Conservation (phyloP, 768 basidiomycete genomes). For the Collybia nuda region DNA sequence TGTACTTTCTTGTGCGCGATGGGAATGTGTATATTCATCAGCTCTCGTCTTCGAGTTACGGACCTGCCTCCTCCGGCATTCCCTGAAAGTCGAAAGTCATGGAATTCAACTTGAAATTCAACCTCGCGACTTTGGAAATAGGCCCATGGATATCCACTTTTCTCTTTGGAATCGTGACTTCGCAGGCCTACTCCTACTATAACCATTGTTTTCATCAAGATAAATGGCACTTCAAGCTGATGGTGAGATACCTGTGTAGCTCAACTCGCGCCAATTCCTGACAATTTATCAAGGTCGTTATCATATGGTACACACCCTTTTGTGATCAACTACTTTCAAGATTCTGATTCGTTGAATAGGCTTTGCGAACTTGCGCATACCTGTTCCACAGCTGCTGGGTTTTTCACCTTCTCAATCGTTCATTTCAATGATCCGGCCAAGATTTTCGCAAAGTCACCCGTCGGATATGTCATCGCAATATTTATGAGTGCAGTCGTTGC, state of each 20-base stretch:
- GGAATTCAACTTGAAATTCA: not conserved
- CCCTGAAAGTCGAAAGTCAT: too few species aligned
- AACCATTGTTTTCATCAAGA: not conserved
- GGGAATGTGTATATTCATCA: too few species aligned
- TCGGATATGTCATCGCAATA: not conserved
- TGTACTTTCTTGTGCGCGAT: too few species aligned
- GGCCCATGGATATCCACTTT: not conserved
- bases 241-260: not conserved
- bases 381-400: not conserved
- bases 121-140: not conserved
- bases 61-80: too few species aligned
- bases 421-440: not conserved
- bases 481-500: not conserved
- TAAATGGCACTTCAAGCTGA: not conserved
- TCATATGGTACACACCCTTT: not conserved
- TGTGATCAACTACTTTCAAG: not conserved
- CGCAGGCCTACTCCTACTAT: not conserved
- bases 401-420: not conserved
- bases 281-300: not conserved
- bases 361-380: not conserved
- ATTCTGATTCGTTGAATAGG: not conserved
- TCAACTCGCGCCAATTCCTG: too few species aligned
- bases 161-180: slow-evolving; percentile 1
- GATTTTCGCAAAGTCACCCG: not conserved
- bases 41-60: too few species aligned